Evolutionary conservation across 805 yeast species (phyloP), one percentile per base, ranked within the genome.

Genomic region (Candida sanyiensis): DNA sequence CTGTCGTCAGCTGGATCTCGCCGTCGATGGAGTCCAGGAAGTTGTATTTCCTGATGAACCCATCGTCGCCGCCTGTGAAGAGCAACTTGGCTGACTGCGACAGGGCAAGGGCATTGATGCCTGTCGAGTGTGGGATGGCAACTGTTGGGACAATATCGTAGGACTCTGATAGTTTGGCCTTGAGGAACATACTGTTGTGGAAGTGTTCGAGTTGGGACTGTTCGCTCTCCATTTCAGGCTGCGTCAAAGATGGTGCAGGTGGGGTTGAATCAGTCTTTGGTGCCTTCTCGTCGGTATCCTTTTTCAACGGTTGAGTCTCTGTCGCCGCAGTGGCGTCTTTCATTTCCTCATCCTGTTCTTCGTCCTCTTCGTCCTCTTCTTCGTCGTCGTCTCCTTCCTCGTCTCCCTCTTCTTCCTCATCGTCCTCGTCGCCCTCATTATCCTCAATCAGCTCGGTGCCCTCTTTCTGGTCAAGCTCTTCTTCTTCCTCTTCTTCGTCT

Each of bases 51-150:
- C 98, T 68, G 24, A 93, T 83, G 51, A 79, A 85, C 5, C 98
- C 98, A 59, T 93, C 98, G 48, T 83, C 90, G 8, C 97, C 97
- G 16, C 98, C 98, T 1, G 96, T 81, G 51, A 89, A 82, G 28
- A 93, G 67, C 82, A 88, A 89, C 54, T 80, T 80, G 29, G 88
- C 80, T 6, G 94, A 95, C 50, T 74, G 76, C 1, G 95, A 75
- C 33, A 87, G 65, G 2, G 89, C 81, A 25, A 90, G 49, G 3
- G 93, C 73, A 59, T 87, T 87, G 23, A 93, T 81, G 20, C 83
- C 80, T 1, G 85, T 64, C 2, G 86, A 71, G 51, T 85, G 87
- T 1, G 95, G 90, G 9, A 89, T 80, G 2, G 97, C 96, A 16
- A 83, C 94, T 9, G 83, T 73, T 0, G 98, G 97, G 27, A 75